Base-by-base conservation (phyloP, 371 early-diverging fungal genomes). In the Choanephora cucurbitarum region DNA sequence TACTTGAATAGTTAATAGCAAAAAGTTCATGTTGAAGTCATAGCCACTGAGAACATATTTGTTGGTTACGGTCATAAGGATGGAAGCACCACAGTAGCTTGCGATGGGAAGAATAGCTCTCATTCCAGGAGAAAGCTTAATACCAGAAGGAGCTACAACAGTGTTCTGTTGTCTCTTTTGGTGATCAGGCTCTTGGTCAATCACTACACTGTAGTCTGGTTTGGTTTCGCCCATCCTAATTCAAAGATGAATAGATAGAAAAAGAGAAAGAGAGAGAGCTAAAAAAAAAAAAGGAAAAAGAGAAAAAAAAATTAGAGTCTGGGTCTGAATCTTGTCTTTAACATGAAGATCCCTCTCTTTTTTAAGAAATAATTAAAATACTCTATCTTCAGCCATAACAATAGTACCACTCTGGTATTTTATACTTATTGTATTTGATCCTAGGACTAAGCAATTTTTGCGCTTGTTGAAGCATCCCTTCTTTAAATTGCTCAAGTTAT, bases 61-160 rank as follows among this genome's bases (percentile, higher is more conserved):
- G 82, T 97, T 97, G 53, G 92, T 92, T 44, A 95, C 84, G 13
- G 97, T 96, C 96, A 97, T 94, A 50, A 92, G 76, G 52, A 95
- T 93, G 40, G 91, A 91, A 37, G 94, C 83, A 48, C 65, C 73
- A 80, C 95, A 95, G 72, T 96, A 96, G 60, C 92, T 84, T 33
- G 87, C 59, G 59, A 97, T 93, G 32, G 92, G 85, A 48, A 87
- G 47, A n/a, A 72, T 62, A 19, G 80, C 76, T 46, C 75, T 70
- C 49, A 63, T 56, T n/a, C 44, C 66, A 14, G 80, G 80, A 18
- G 80, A 74, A 14, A 76, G 51, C 14, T 52, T 72, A n/a, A 79
- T 42, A 21, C 57, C 50, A 18, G 73, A 68, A 2, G 77, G 62
- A 28, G 71, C 73, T 1, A 76, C 71, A 10, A 76, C 34, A 42